Evolutionary conservation across 371 early-diverging fungal species (phyloP).

Genomic region (Mortierella sp.): DNA sequence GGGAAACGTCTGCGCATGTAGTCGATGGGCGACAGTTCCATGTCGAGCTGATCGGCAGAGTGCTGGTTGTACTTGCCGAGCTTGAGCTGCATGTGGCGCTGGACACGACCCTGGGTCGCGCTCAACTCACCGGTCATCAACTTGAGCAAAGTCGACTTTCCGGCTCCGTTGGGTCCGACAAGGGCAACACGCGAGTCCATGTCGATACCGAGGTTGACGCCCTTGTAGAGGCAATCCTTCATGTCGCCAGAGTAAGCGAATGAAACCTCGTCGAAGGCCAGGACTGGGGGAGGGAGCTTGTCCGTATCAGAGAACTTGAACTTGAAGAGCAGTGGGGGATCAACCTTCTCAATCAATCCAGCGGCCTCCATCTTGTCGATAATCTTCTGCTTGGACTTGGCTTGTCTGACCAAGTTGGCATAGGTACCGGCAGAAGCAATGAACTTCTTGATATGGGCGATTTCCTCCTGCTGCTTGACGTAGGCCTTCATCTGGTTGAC

Average conservation of each 20-base stretch:
- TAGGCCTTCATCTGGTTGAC: slow-evolving; percentile 98
- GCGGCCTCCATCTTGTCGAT: slow-evolving; percentile 99
- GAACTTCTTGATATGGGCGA: slow-evolving; percentile 98
- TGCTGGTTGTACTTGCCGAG: slow-evolving; percentile 98
- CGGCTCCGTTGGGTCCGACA: slow-evolving; percentile 94
- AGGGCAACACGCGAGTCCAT: slow-evolving; percentile 96
- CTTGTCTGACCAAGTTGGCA: slow-evolving; percentile 98
- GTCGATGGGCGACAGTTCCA: slow-evolving; percentile 89
- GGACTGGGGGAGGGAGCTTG: slow-evolving; percentile 96
- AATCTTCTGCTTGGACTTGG: slow-evolving; percentile 99
- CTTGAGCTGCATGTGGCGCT: slow-evolving; percentile 92
- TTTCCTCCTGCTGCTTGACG: slow-evolving; percentile 98
- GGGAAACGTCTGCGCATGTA: slow-evolving; percentile 92
- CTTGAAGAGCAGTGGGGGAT: slow-evolving; percentile 75
- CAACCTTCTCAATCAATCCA: slow-evolving; percentile 95
- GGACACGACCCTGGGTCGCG: slow-evolving; percentile 88
- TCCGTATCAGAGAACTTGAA: slow-evolving; percentile 90
- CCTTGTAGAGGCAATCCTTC: slow-evolving; percentile 86
- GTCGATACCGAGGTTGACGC: slow-evolving; percentile 94
- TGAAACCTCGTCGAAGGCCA: slow-evolving; percentile 91
- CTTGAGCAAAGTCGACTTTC: slow-evolving; percentile 95
- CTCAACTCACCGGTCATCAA: slow-evolving; percentile 89
- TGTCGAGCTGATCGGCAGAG: slow-evolving; percentile 95
- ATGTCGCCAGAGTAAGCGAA: slow-evolving; percentile 91
- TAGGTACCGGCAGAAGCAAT: slow-evolving; percentile 99